These are phyloP conservation scores for Vigna radiata DNA, from an alignment of 306 rosid species.

Conservation along the genomic window DNA sequence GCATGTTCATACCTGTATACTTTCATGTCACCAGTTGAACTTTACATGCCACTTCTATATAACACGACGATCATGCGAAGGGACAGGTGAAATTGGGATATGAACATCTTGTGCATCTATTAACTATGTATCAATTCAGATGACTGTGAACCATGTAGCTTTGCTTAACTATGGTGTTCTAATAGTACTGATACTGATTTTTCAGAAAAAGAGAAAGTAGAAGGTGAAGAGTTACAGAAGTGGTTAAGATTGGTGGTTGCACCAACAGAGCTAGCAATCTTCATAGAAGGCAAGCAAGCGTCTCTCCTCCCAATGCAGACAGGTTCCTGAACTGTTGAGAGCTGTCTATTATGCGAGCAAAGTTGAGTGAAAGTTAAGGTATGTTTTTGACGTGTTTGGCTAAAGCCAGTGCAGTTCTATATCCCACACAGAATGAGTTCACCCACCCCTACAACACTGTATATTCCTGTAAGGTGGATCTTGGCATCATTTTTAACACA, in stretches of 20 bases:
- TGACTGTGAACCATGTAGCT: conserved; percentile 25
- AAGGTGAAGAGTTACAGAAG: conserved; percentile 90
- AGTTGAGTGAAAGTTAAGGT: conserved; percentile 46
- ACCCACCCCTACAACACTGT: conserved; percentile 58
- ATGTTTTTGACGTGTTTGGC: conserved; percentile 41
- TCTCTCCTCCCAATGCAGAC: conserved; percentile 73
- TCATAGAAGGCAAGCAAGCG: conserved; percentile 75
- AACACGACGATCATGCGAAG: conserved; percentile 4
- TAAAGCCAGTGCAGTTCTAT: conserved; percentile 50
- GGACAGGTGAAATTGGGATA: conserved; percentile 4
- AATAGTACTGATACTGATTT: conserved; percentile 45
- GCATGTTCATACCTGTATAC: not conserved
- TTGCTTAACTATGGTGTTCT: conserved; percentile 34
- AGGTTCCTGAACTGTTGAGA: conserved; percentile 44
- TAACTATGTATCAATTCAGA: not conserved
- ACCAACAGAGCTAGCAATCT: conserved; percentile 78
- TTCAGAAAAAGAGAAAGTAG: conserved; percentile 93
- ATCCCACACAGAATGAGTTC: conserved; percentile 52
- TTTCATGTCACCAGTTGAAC: not conserved
- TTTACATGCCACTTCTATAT: not conserved
- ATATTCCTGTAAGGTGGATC: conserved; percentile 60
- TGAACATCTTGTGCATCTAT: conserved; percentile 12
- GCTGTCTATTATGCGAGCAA: conserved; percentile 39
- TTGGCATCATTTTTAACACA: conserved; percentile 55
- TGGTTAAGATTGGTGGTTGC: conserved; percentile 97